Evolutionary conservation across 139 green algal species (phyloP), one percentile per base, ranked within the genome.

Genomic region (Protoeuglena noctilucae): DNA sequence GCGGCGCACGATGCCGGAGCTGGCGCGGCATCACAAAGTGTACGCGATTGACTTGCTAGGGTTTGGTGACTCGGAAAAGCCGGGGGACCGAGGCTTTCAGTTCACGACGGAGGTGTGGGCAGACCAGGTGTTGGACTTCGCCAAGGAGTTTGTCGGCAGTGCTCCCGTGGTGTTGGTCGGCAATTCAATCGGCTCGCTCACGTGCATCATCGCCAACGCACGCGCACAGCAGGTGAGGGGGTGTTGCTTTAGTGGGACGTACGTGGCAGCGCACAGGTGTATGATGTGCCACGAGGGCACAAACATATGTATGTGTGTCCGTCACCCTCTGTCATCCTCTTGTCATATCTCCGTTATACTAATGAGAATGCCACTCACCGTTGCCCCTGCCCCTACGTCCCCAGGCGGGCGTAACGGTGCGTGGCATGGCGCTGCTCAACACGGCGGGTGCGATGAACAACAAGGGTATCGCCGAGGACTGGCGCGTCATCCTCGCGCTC

Each of bases 31-130:
- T 24, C 47, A 52, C 58, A 30, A 31, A 4, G 58, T 65, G 6
- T 48, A 55, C 23, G 58, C 58, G 18, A 24, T 54, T 2, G 31
- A 51, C 58, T 26, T 65, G 40, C 49, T 65, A 24, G 58, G 58
- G 21, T 65, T 58, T n/a, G 58, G 58, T 22, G 19, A 22, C 16
- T 46, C 18, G 16, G 47, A 60, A 28, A 65, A 65, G 58, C 47
- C 49, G 21, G 18, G 26, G 29, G 30, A 23, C 4, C 17, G 25
- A 53, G 47, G 12, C 47, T 31, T 50, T 5, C 22, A 51, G 21
- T 58, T 53, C 40, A 7, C 2, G 25, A 47, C 34, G 40, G 49
- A 58, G 30, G 21, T 48, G 23, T 65, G 58, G 58, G 34, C 46
- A n/a, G 47, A 65, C 12, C 58, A 57, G 24, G 18, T 65, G 26